These are phyloP conservation scores for Phytophthora vignae DNA, from an alignment of 352 stramenopile species.

Conservation along the genomic window DNA sequence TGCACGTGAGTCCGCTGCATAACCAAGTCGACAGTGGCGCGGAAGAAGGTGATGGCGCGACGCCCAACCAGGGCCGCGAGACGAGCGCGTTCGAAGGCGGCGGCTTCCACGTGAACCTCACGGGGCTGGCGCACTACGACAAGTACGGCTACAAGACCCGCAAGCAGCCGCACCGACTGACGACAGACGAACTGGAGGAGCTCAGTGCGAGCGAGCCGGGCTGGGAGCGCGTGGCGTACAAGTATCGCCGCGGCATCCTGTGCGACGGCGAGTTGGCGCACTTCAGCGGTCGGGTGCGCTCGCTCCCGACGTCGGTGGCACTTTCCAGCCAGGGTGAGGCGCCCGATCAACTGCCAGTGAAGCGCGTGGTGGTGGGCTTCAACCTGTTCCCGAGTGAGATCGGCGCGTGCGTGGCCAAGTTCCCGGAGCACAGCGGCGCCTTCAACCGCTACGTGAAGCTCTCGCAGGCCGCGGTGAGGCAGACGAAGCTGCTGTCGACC, in stretches of 20 bases:
- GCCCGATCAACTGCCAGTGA: conserved; percentile 27
- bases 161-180: conserved; percentile 42
- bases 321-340: background rate
- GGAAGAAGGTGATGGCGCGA: background rate
- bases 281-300: conserved; percentile 67
- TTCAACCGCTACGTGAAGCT: conserved; percentile 85
- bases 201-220: conserved; percentile 36
- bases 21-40: conserved; percentile 13
- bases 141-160: conserved; percentile 76
- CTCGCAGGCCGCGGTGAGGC: conserved; percentile 63
- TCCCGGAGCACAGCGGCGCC: conserved; percentile 69
- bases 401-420: conserved; percentile 63
- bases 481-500: conserved; percentile 41
- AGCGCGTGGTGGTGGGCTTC: conserved; percentile 80
- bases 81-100: conserved; percentile 51
- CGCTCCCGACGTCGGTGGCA: conserved; percentile 33
- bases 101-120: conserved; percentile 66
- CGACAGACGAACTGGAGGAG: conserved; percentile 58
- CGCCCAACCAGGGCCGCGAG: conserved; percentile 5
- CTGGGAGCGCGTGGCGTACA: conserved; percentile 60
- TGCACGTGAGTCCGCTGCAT: conserved; percentile 72
- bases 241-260: conserved; percentile 66
- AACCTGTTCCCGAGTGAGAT: conserved; percentile 80
- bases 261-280: conserved; percentile 78
- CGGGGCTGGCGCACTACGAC: conserved; percentile 63